phyloP scores from a whole-genome alignment of 2,329 filamentous ascomycete genomes.

The Nemania diffusa region DNA sequence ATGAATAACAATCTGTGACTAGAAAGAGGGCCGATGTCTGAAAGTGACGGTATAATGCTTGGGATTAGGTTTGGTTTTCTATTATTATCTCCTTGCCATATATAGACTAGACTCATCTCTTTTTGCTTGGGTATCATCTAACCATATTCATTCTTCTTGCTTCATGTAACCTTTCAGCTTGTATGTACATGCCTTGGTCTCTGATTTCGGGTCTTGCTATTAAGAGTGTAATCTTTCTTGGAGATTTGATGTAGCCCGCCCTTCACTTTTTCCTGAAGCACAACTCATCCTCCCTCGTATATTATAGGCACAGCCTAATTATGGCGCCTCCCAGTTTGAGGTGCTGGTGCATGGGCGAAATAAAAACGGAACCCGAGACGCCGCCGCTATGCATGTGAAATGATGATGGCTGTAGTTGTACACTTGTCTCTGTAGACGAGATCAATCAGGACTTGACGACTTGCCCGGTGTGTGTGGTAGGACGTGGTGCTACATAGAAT shows the following conservation, averaged over 20 bases:
- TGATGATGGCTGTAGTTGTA: not conserved
- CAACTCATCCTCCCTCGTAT: not conserved
- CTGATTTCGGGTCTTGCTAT: not conserved
- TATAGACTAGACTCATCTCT: not conserved
- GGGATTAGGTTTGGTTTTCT: not conserved
- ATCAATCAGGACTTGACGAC: not conserved
- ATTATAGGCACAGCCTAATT: not conserved
- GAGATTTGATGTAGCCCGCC: no score
- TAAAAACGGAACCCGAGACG: constrained; percentile 39
- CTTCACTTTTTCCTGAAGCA: not conserved
- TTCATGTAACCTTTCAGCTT: not conserved
- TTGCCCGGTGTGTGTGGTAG: not conserved
- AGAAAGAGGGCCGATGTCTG: not conserved
- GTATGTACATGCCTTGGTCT: not conserved
- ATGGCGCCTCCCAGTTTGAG: no score
- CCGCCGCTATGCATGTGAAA: constrained; percentile 48
- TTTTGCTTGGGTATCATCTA: not conserved
- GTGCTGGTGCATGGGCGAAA: not conserved
- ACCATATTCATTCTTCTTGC: not conserved
- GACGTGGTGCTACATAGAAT: not conserved
- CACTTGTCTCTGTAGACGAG: not conserved
- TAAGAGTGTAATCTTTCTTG: not conserved
- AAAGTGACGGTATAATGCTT: not conserved
- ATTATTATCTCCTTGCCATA: not conserved
- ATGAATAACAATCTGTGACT: not conserved